Percentiles rank a stretch among this genome's conserved stretches.
These are phyloP conservation scores for Daldinia sp. DNA, from an alignment of 2,329 filamentous ascomycete genomes.

Conservation along the genomic window DNA sequence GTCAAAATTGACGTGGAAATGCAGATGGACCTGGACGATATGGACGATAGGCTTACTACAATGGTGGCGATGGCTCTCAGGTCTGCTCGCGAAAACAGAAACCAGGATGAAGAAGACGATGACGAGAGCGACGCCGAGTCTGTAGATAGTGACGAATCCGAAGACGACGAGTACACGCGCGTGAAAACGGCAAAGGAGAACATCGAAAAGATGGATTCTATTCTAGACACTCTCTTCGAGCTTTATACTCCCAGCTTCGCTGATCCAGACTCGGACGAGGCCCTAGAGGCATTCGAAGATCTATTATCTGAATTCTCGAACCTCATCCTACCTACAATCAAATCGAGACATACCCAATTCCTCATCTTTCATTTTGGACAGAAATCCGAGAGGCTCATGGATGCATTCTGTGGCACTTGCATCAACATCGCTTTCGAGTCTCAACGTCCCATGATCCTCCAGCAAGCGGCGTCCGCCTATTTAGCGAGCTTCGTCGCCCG, in stretches of 20 bases:
- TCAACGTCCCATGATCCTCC: conserved; percentile 77
- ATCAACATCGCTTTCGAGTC: conserved; percentile 77
- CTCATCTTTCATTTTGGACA: conserved; percentile 96
- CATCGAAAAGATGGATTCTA: conserved; percentile 90
- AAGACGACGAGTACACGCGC: conserved; percentile 72
- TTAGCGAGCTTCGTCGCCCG: conserved; percentile 94
- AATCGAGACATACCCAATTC: conserved; percentile 94
- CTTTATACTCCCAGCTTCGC: conserved; percentile 82
- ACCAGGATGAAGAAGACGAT: conserved; percentile 66
- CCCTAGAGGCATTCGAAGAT: conserved; percentile 79
- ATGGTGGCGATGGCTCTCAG: conserved; percentile 71
- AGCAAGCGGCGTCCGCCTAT: conserved; percentile 90
- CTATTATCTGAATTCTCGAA: conserved; percentile 87
- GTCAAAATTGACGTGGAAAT: conserved; percentile 97
- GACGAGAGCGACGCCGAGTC: conserved; percentile 77
- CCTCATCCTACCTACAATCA: conserved; percentile 90
- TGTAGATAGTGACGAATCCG: conserved; percentile 75
- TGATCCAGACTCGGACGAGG: conserved; percentile 74
- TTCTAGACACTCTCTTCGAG: conserved; percentile 88
- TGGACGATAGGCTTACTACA: conserved; percentile 88
- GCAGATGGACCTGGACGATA: conserved; percentile 90
- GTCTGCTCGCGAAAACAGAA: conserved; percentile 57
- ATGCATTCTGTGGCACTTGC: conserved; percentile 84
- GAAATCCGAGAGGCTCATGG: conserved; percentile 79
- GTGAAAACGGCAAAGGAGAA: conserved; percentile 82